Conservation (phyloP, 176 grass and related monocot species). For the Juncus effusus region DNA sequence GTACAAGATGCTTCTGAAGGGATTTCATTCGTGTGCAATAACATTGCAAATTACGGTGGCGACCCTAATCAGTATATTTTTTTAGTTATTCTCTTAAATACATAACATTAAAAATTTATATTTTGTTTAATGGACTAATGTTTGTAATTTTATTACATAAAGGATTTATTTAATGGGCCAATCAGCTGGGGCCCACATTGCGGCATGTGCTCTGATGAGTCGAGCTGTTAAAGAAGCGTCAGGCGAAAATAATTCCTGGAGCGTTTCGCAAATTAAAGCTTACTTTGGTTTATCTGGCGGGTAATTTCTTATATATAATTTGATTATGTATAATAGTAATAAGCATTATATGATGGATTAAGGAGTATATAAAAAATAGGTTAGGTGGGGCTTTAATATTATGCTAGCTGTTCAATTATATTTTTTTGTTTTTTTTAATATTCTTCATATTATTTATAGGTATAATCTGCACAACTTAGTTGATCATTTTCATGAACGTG, state of each 20-base stretch:
- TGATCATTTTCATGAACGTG: slow-evolving; percentile 84
- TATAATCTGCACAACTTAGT: slow-evolving; percentile 74
- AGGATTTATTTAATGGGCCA: slow-evolving; percentile 97
- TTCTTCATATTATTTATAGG: slow-evolving; percentile 40
- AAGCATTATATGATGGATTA: too few relatives aligned
- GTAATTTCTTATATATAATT: slow-evolving; percentile 37
- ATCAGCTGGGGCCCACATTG: slow-evolving; percentile 95
- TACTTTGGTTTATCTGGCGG: slow-evolving; percentile 96
- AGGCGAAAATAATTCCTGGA: slow-evolving; percentile 62
- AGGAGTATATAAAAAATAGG: too few relatives aligned
- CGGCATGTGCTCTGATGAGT: slow-evolving; percentile 67
- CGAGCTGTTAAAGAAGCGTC: slow-evolving; percentile 68
- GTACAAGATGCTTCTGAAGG: slow-evolving; percentile 91
- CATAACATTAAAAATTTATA: not conserved
- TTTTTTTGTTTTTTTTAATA: slow-evolving; percentile 9
- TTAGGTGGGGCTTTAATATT: too few relatives aligned
- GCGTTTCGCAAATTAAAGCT: slow-evolving; percentile 82
- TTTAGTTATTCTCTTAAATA: slow-evolving; percentile 8
- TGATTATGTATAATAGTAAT: not conserved
- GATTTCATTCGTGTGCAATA: slow-evolving; percentile 91
- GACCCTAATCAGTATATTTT: slow-evolving; percentile 72
- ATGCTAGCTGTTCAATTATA: slow-evolving; percentile 1
- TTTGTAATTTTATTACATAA: slow-evolving; percentile 2
- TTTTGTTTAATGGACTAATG: not conserved
- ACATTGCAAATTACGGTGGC: slow-evolving; percentile 76